Evolutionary conservation across 129 eudicot genomes (phyloP), one percentile per base, ranked within the genome.

Genomic region (Helichrysum umbraculigerum): DNA sequence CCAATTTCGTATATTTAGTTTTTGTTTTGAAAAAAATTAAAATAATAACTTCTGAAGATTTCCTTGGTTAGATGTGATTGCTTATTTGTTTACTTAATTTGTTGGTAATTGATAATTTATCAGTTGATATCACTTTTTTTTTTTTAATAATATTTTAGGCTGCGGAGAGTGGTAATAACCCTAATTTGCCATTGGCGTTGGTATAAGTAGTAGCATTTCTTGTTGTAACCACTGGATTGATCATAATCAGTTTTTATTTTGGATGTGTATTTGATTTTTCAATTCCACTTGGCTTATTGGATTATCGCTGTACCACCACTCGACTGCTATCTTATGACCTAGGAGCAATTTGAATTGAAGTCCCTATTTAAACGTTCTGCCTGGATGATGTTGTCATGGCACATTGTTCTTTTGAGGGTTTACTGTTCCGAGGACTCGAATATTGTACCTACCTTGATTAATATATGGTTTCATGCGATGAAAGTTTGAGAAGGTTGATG

Each of bases 331-430:
- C 51, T 79, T 71, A 21, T 47, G 54, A 61, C 72, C 76, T 73
- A 79, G 69, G 74, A 73, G 83, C 79, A 74, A 42, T 70, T 58
- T 80, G 83, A 66, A 41, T 73, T 57, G 83, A 66, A 73, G 69
- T 80, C 57, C 70, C 54, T 72, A 56, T 56, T 41, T 79, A 80
- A 35, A 41, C 63, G 63, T 28, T 74, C 75, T 80, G 72, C 73
- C 19, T 80, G 79, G 83, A 70, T 68, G 83, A 80, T 60, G 71
- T 68, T 68, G 63, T 67, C 44, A 69, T 80, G 70, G 79, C 20
- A 66, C 57, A 56, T 72, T 79, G 69, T 80, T 66, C 71, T 62
- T 58, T 44, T 69, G 78, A 80, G 84, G 74, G 71, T 80, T 42
- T 71, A 71, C 71, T 71, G 51, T 78, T 68, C 74, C 25, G 64